phyloP scores from a whole-genome alignment of 139 green algal species.

The Micractinium sp. region DNA sequence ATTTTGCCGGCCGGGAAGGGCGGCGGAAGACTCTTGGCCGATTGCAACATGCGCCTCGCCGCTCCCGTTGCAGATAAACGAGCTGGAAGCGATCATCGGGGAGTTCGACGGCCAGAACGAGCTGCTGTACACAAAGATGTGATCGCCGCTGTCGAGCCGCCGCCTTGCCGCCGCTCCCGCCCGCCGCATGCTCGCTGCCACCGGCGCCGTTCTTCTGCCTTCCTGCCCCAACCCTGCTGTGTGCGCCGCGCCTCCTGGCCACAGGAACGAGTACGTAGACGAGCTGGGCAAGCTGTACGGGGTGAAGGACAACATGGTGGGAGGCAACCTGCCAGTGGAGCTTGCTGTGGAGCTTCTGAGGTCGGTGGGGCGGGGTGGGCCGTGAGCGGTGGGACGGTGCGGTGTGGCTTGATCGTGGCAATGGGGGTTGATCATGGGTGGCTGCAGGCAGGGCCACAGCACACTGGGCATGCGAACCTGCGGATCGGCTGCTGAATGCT shows the following conservation, averaged over 20 bases:
- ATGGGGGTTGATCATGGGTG: no score
- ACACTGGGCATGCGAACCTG: no score
- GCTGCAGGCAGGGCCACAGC: neutral
- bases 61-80: constrained; percentile 3
- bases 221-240: neutral
- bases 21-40: no score
- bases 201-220: neutral
- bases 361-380: neutral
- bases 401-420: neutral
- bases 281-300: constrained; percentile 8
- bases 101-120: constrained; percentile 25
- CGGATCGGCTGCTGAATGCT: no score
- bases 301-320: constrained; percentile 17
- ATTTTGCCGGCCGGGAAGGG: no score
- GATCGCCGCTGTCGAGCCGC: neutral
- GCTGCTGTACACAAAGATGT: constrained; percentile 31
- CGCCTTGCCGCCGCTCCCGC: no score
- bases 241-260: no score
- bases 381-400: neutral
- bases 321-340: constrained; percentile 9
- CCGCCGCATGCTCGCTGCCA: neutral
- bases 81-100: constrained; percentile 23
- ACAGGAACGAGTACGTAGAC: constrained; percentile 23
- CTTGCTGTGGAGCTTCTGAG: constrained; percentile 20
- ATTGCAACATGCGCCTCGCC: neutral